Conservation (phyloP, 768 basidiomycete species). For the Tremella mesenterica region DNA sequence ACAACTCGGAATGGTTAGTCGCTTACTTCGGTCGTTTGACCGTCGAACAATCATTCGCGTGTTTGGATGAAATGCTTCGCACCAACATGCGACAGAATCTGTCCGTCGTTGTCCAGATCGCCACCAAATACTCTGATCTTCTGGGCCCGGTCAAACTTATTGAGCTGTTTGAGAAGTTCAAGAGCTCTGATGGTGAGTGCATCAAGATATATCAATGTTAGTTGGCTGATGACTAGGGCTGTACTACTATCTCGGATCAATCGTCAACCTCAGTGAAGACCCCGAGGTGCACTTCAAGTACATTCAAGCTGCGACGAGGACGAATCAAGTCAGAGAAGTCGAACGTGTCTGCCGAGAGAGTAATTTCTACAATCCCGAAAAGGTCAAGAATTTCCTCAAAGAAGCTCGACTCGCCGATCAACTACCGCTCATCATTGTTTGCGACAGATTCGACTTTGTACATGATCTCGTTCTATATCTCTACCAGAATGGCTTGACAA, state of each 20-base stretch:
- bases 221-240: conserved; percentile 53
- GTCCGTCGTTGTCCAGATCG: conserved; percentile 91
- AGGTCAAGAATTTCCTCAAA: conserved; percentile 99
- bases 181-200: conserved; percentile 78
- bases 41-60: conserved; percentile 92
- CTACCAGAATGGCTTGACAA: conserved; percentile 91
- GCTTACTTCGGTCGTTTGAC: conserved; percentile 94
- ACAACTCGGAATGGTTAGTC: conserved; percentile 91
- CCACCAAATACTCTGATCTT: conserved; percentile 97
- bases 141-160: conserved; percentile 94
- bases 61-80: conserved; percentile 91
- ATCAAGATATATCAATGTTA: background rate
- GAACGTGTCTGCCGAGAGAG: conserved; percentile 97
- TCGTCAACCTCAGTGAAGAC: conserved; percentile 94
- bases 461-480: conserved; percentile 97
- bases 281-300: conserved; percentile 99
- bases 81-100: conserved; percentile 97
- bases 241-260: conserved; percentile 95
- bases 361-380: conserved; percentile 96
- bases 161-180: conserved; percentile 96
- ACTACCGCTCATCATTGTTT: conserved; percentile 97
- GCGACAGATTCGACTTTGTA: conserved; percentile 99
- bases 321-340: conserved; percentile 96
- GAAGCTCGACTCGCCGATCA: conserved; percentile 95
- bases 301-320: conserved; percentile 95